These are phyloP conservation scores for Serendipita vermifera DNA, from an alignment of 768 basidiomycete species.

Conservation along the genomic window DNA sequence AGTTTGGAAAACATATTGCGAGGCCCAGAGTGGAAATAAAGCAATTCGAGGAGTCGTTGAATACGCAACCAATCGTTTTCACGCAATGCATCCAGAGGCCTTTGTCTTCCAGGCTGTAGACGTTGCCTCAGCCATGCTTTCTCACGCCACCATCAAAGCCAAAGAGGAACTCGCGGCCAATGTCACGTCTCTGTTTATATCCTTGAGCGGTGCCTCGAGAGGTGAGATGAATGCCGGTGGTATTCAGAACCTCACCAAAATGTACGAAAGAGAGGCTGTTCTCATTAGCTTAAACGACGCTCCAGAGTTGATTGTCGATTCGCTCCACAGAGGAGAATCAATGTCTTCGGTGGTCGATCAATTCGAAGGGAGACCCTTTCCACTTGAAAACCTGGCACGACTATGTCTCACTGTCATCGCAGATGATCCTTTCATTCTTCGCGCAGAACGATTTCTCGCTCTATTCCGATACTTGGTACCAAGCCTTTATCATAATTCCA, in stretches of 20 bases:
- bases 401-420: conserved; percentile 71
- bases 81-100: conserved; percentile 55
- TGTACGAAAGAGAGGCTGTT: conserved; percentile 57
- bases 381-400: conserved; percentile 52
- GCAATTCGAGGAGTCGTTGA: conserved; percentile 57
- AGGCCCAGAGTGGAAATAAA: conserved; percentile 36
- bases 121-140: conserved; percentile 41
- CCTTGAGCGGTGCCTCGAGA: conserved; percentile 28
- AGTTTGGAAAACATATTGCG: conserved; percentile 55
- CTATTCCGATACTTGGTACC: conserved; percentile 46
- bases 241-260: conserved; percentile 48
- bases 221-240: conserved; percentile 46
- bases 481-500: conserved; percentile 43
- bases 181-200: conserved; percentile 45
- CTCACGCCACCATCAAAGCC: conserved; percentile 28
- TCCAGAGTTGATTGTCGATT: conserved; percentile 20
- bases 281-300: conserved; percentile 59
- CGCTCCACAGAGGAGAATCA: conserved; percentile 25
- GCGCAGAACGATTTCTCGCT: conserved; percentile 57
- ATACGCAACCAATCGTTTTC: conserved; percentile 59
- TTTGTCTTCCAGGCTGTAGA: conserved; percentile 67
- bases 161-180: conserved; percentile 40
- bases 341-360: conserved; percentile 40
- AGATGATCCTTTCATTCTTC: conserved; percentile 50
- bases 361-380: conserved; percentile 44